phyloP scores from a whole-genome alignment of 2,329 filamentous ascomycete species.

The Pseudocercospora cruenta region DNA sequence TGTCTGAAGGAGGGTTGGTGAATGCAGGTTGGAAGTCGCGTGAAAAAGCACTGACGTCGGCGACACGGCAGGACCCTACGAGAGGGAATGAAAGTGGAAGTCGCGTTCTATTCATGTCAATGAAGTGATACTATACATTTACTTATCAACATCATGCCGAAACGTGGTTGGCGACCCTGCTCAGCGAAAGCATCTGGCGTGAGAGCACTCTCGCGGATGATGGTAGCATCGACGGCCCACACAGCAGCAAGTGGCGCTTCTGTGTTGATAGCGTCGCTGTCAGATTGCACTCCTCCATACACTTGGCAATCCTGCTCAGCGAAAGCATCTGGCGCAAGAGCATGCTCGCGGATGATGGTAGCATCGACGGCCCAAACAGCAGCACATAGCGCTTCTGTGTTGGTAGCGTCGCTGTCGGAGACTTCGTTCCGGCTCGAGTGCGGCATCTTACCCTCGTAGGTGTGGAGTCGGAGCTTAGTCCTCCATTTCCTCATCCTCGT shows the following conservation, averaged over 20 bases:
- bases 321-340: conserved; percentile 5
- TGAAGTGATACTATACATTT: background rate
- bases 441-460: background rate
- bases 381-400: background rate
- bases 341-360: conserved; percentile 1
- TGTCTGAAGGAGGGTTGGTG: too few relatives aligned
- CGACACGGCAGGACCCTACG: too few relatives aligned
- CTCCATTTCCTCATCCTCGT: conserved; percentile 38
- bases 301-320: background rate
- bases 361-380: conserved; percentile 2
- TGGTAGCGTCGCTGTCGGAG: background rate
- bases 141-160: background rate
- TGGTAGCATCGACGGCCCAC: conserved; percentile 5
- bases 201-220: conserved; percentile 7
- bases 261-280: background rate
- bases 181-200: conserved; percentile 8
- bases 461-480: conserved; percentile 14
- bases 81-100: background rate
- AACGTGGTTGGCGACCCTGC: background rate
- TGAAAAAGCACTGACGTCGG: too few relatives aligned
- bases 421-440: conserved; percentile 3
- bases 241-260: conserved; percentile 1
- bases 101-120: background rate
- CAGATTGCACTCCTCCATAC: background rate
- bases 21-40: too few relatives aligned